Evolutionary conservation across 2,329 filamentous ascomycete genomes (phyloP), one percentile per base, ranked within the genome.

Genomic region (Capronia coronata): DNA sequence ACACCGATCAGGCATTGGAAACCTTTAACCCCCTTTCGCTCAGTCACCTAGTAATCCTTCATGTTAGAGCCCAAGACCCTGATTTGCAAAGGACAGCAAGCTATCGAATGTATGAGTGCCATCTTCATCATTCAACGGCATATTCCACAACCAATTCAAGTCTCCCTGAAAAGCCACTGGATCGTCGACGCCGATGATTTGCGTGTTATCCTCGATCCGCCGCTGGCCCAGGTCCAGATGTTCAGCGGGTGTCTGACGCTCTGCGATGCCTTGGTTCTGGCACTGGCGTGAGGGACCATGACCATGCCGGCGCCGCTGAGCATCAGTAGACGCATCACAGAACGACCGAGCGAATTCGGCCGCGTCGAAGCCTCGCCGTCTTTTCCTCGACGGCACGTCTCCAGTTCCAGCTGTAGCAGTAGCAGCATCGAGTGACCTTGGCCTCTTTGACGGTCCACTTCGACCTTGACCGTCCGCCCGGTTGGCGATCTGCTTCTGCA

Each of bases 51-150:
- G n/a, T n/a, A n/a, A n/a, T n/a, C n/a, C n/a, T n/a, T n/a, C n/a
- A n/a, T n/a, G n/a, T 35, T 32, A 44, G 22, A 46, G 38, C n/a
- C 32, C 32, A 35, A 35, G 32, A 37, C 48, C 51, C 41, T 54
- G 47, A 37, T 50, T 54, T 6, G 51, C 51, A 47, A 54, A 48
- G 27, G 43, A 54, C 9, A 54, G 34, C 43, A 54, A 21, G 23
- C 34, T 54, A 14, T 54, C 48, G 41, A 54, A 54, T 40, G 51
- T 37, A 16, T 48, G 51, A 9, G 25, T 37, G 25, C 48, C 44
- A 41, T 48, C 43, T 7, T 32, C 29, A 22, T 54, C 40, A 16
- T 27, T 18, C 2, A 48, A 21, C 16, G 48, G 43, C 48, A 51
- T 44, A 41, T 34, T 45, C 47, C 48, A 54, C 19, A 48, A 19